These are phyloP conservation scores for Pythium folliculosum DNA, from an alignment of 352 stramenopile genomes.

Conservation along the genomic window DNA sequence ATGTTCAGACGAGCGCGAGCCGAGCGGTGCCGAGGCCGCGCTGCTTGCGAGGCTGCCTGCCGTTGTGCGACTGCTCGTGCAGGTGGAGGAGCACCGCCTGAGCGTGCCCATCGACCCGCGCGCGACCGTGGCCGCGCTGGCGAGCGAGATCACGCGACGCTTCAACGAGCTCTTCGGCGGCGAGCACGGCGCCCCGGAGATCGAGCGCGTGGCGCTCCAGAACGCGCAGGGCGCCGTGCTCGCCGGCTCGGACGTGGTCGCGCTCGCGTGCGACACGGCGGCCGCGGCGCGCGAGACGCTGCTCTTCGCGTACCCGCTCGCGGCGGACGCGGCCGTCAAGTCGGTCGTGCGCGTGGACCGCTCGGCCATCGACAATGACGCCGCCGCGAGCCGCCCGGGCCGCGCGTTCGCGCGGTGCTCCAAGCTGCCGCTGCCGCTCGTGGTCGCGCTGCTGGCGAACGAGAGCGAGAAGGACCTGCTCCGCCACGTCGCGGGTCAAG, in stretches of 20 bases:
- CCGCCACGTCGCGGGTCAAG: constrained; percentile 33
- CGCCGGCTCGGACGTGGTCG: constrained; percentile 46
- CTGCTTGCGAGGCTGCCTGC: constrained; percentile 35
- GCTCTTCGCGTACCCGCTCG: constrained; percentile 33
- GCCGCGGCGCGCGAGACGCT: constrained; percentile 24
- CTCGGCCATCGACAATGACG: neutral
- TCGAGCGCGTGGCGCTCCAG: constrained; percentile 52
- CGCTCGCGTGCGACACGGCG: constrained; percentile 31
- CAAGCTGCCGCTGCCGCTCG: constrained; percentile 59
- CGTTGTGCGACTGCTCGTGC: constrained; percentile 53
- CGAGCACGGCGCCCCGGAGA: constrained; percentile 23
- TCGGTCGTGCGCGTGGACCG: constrained; percentile 28
- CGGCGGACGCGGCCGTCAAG: constrained; percentile 17
- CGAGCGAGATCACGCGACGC: constrained; percentile 52
- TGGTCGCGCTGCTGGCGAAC: constrained; percentile 63
- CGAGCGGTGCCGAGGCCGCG: too few species aligned
- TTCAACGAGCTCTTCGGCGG: constrained; percentile 68
- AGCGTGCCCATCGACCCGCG: constrained; percentile 58
- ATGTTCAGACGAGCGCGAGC: neutral
- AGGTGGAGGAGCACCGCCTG: constrained; percentile 54
- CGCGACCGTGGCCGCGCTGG: constrained; percentile 46
- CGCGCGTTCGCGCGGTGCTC: constrained; percentile 40
- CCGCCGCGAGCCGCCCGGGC: too few species aligned
- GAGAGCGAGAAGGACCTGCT: constrained; percentile 60
- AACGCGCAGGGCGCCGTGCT: constrained; percentile 60